phyloP scores from a whole-genome alignment of 345 rosid genomes.

The Rhodamnia argentea region DNA sequence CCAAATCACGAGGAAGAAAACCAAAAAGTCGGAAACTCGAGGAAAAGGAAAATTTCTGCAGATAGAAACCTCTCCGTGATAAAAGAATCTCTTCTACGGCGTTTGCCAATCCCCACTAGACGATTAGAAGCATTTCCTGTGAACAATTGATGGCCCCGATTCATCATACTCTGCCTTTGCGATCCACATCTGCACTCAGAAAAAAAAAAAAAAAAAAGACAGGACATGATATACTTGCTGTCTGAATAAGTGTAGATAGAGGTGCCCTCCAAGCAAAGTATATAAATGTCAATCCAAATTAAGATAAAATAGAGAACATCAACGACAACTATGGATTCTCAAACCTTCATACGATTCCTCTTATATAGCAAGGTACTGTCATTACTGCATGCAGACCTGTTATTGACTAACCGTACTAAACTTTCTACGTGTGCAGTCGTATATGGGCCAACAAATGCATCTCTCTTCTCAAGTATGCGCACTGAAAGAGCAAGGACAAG shows the following conservation, averaged over 20 bases:
- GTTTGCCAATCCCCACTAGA: background rate
- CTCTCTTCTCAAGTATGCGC: background rate
- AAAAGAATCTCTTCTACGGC: background rate
- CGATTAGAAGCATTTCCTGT: background rate
- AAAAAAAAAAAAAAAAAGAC: background rate
- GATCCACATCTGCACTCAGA: background rate
- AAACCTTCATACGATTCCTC: background rate
- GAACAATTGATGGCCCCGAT: background rate
- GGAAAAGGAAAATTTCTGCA: background rate
- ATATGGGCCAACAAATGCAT: background rate
- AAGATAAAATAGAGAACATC: background rate
- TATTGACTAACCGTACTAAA: background rate
- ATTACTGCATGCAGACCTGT: background rate
- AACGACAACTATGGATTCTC: background rate
- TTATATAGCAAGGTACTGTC: background rate
- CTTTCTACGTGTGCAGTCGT: background rate
- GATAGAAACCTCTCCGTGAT: background rate
- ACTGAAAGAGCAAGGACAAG: background rate
- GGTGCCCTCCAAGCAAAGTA: background rate
- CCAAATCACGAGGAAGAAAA: background rate
- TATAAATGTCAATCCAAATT: background rate
- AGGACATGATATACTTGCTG: background rate
- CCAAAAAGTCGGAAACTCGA: background rate
- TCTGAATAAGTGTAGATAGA: background rate
- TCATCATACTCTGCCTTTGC: background rate